Percentiles rank a stretch among this genome's conserved stretches.
Conservation (phyloP, 768 basidiomycete species). For the Strobilomyces echinocephalus region DNA sequence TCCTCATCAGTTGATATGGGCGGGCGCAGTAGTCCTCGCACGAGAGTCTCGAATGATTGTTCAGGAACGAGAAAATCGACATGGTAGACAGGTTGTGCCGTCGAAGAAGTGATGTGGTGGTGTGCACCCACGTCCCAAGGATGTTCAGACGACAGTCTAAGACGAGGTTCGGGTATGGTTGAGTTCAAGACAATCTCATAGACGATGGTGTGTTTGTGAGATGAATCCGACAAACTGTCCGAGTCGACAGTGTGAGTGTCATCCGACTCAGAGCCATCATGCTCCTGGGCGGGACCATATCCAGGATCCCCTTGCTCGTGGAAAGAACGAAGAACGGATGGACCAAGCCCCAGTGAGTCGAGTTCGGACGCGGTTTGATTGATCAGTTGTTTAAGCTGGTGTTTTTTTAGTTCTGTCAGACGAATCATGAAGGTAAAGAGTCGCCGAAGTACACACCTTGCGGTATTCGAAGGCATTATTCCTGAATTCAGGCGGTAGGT, state of each 20-base stretch:
- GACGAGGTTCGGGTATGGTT: slow-evolving; percentile 50
- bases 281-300: slow-evolving; percentile 2
- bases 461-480: slow-evolving; percentile 82
- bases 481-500: slow-evolving; percentile 71
- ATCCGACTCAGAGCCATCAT: background rate
- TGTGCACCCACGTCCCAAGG: background rate
- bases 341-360: slow-evolving; percentile 57
- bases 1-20: background rate
- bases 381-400: slow-evolving; percentile 88
- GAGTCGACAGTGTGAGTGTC: background rate
- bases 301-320: slow-evolving; percentile 22
- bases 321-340: slow-evolving; percentile 43
- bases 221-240: background rate
- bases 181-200: slow-evolving; percentile 54
- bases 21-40: slow-evolving; percentile 3
- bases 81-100: slow-evolving; percentile 7
- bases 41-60: slow-evolving; percentile 3
- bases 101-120: background rate
- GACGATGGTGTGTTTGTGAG: slow-evolving; percentile 31
- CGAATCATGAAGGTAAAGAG: too few species aligned
- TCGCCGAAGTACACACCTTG: slow-evolving; percentile 40
- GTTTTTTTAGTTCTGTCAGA: too few species aligned
- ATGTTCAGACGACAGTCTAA: slow-evolving; percentile 46
- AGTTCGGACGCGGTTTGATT: slow-evolving; percentile 79
- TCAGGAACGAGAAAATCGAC: slow-evolving; percentile 14